These are phyloP conservation scores for Aureobasidium sp. DNA, from an alignment of 2,329 filamentous ascomycete species.

Conservation along the genomic window DNA sequence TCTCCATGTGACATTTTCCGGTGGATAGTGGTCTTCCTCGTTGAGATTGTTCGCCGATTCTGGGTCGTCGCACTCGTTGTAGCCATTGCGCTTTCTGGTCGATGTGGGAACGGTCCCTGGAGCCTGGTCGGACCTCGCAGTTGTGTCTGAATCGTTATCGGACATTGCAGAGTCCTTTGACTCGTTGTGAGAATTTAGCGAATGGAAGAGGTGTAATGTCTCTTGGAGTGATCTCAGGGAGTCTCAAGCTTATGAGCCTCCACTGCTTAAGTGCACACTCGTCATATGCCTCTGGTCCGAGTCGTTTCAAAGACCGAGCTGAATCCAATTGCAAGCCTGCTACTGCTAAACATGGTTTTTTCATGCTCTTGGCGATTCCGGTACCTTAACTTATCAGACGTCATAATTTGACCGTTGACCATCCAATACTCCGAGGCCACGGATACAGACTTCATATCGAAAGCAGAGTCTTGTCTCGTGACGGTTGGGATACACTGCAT, in stretches of 20 bases:
- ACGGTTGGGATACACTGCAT: neutral
- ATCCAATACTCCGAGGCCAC: neutral
- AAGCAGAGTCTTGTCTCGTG: neutral
- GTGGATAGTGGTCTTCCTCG: neutral
- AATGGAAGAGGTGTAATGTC: neutral
- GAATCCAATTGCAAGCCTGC: neutral
- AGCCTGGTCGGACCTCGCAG: neutral
- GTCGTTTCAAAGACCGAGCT: neutral
- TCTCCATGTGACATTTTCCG: conserved; percentile 7
- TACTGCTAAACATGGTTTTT: conserved; percentile 10
- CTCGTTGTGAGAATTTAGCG: neutral
- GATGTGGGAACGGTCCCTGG: too few relatives aligned
- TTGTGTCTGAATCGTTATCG: neutral
- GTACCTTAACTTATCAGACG: neutral
- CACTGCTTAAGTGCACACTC: neutral
- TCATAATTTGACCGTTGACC: conserved; percentile 10
- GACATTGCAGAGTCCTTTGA: neutral
- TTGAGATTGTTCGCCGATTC: neutral
- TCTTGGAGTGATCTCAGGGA: too few relatives aligned
- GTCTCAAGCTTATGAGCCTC: neutral
- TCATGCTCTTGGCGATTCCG: neutral
- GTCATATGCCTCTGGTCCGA: conserved; percentile 15
- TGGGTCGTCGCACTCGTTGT: neutral
- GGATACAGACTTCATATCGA: neutral
- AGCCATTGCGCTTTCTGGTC: conserved; percentile 10